These are phyloP conservation scores for Phytopythium helicoides DNA, from an alignment of 352 stramenopile species.

Conservation along the genomic window DNA sequence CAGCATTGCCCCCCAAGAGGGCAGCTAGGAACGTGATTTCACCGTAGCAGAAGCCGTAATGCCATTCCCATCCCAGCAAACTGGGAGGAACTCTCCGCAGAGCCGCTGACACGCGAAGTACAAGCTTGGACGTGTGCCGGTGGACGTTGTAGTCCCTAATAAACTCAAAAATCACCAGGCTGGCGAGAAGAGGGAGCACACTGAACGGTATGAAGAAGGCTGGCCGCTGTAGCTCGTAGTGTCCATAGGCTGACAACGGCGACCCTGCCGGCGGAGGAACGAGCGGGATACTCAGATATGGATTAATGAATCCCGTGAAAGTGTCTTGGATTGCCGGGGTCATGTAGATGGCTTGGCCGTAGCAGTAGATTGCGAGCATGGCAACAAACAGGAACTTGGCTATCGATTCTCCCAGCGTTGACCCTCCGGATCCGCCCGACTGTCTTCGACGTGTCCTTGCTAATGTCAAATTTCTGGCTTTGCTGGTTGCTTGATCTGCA, in stretches of 20 bases:
- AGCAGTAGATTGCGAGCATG: constrained; percentile 38
- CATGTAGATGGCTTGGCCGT: constrained; percentile 39
- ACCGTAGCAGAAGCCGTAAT: constrained; percentile 45
- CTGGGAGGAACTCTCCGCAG: constrained; percentile 40
- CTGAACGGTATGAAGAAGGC: constrained; percentile 56
- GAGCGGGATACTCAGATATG: constrained; percentile 27
- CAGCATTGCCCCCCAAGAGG: constrained; percentile 46
- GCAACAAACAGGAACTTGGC: constrained; percentile 29
- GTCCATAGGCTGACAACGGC: constrained; percentile 18
- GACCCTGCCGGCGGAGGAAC: constrained; percentile 22
- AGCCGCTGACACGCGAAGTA: constrained; percentile 37
- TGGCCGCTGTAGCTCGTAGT: constrained; percentile 54
- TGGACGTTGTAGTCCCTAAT: constrained; percentile 39
- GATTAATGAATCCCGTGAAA: constrained; percentile 21
- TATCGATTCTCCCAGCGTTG: neutral
- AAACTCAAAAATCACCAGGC: constrained; percentile 41
- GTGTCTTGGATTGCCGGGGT: constrained; percentile 30
- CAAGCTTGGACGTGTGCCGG: constrained; percentile 27
- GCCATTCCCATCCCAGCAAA: constrained; percentile 7
- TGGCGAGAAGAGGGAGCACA: constrained; percentile 38
- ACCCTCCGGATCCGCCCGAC: neutral
- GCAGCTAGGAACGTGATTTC: constrained; percentile 56
- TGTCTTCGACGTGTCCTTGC: neutral
- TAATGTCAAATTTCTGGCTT: neutral
- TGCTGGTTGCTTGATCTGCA: neutral